These are phyloP conservation scores for Penicillium sp. DNA, from an alignment of 2,329 filamentous ascomycete genomes.

Conservation along the genomic window DNA sequence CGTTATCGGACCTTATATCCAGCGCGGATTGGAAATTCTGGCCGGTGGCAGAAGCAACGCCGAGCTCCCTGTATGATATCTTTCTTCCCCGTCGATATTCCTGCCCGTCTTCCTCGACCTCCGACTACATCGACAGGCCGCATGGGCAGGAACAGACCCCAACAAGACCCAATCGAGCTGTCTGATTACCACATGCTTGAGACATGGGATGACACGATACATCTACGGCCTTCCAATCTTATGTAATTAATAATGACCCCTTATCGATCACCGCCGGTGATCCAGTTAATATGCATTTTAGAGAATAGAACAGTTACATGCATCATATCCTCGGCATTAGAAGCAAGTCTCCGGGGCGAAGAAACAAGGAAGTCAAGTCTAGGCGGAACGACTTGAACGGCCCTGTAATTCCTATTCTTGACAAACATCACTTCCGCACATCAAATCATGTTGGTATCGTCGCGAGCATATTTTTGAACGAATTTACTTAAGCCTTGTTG, in stretches of 20 bases:
- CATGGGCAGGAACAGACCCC: neutral
- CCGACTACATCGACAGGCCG: neutral
- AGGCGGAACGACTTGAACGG: slow-evolving; percentile 14
- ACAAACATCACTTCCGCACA: slow-evolving; percentile 22
- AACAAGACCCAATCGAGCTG: neutral
- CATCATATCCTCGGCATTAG: slow-evolving; percentile 6
- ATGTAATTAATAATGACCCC: slow-evolving; percentile 29
- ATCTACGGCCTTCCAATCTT: slow-evolving; percentile 2
- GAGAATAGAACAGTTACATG: slow-evolving; percentile 17
- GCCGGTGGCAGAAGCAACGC: slow-evolving; percentile 71
- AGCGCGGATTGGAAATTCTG: slow-evolving; percentile 68
- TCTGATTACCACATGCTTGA: neutral
- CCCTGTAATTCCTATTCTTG: slow-evolving; percentile 28
- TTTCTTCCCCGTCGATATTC: neutral
- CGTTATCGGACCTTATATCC: slow-evolving; percentile 83
- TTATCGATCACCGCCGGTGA: slow-evolving; percentile 4
- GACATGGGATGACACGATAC: slow-evolving; percentile 10
- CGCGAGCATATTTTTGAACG: slow-evolving; percentile 4
- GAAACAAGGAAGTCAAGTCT: neutral
- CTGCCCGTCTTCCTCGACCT: neutral
- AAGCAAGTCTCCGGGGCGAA: neutral
- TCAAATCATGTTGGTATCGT: slow-evolving; percentile 18
- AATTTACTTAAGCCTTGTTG: slow-evolving; percentile 68
- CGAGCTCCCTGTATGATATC: slow-evolving; percentile 58
- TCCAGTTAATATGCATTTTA: slow-evolving; percentile 17